A percentile compares a stretch with the other conserved stretches of the same genome.
Conservation (phyloP, 2,329 filamentous ascomycete genomes). For the Penicillium occitanis region DNA sequence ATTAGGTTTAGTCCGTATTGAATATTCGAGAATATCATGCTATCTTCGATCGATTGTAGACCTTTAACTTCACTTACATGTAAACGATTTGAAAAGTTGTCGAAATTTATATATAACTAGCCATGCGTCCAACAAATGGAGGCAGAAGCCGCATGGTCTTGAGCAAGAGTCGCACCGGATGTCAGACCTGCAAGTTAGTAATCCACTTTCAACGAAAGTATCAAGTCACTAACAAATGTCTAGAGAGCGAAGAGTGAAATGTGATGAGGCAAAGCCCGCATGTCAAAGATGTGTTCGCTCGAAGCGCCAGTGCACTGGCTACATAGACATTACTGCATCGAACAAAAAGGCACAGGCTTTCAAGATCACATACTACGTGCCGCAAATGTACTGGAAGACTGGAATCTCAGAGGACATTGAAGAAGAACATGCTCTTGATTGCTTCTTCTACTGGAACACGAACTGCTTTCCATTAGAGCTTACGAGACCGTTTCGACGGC, state of each 20-base stretch:
- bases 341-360: conserved; percentile 3
- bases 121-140: background rate
- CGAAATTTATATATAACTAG: background rate
- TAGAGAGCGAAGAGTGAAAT: conserved; percentile 17
- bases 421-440: conserved; percentile 16
- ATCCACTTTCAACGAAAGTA: background rate
- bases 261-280: conserved; percentile 15
- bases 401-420: background rate
- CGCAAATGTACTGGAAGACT: background rate
- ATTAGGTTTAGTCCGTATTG: background rate
- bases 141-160: conserved; percentile 14
- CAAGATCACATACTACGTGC: conserved; percentile 18
- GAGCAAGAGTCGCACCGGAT: conserved; percentile 13
- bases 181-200: conserved; percentile 20
- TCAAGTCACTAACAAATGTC: background rate
- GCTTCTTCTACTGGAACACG: conserved; percentile 13
- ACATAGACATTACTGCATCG: background rate
- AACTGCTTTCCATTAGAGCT: conserved; percentile 16
- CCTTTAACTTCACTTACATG: background rate
- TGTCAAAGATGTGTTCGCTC: conserved; percentile 16
- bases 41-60: background rate
- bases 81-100: background rate
- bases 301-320: conserved; percentile 15
- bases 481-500: conserved; percentile 6
- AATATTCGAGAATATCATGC: background rate